A percentile compares a stretch with the other conserved stretches of the same genome.
phyloP scores from a whole-genome alignment of 805 yeast species.

The Lachancea cidri region DNA sequence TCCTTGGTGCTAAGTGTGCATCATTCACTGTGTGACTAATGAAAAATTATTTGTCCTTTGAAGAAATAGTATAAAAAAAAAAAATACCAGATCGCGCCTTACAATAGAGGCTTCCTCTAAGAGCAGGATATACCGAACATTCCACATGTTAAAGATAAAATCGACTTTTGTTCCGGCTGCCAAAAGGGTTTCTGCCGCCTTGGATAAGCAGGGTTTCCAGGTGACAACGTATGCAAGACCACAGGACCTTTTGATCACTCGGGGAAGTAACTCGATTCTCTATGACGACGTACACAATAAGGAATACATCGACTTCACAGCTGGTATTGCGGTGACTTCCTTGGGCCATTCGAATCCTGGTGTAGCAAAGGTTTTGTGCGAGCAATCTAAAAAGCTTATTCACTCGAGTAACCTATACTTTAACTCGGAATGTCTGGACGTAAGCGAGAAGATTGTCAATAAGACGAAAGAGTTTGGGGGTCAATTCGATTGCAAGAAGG shows the following conservation, averaged over 20 bases:
- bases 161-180: constrained; percentile 1
- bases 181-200: background rate
- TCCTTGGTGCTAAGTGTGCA: no score
- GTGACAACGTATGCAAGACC: constrained; percentile 83
- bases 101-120: background rate
- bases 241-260: constrained; percentile 58
- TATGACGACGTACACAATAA: constrained; percentile 72
- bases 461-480: constrained; percentile 71
- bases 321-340: constrained; percentile 97
- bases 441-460: constrained; percentile 65
- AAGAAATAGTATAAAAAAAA: background rate
- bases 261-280: constrained; percentile 75
- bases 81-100: background rate
- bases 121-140: constrained; percentile 1
- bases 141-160: constrained; percentile 5
- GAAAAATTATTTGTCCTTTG: background rate
- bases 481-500: constrained; percentile 73
- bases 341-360: constrained; percentile 82
- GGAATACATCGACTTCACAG: constrained; percentile 82
- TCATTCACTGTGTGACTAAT: background rate
- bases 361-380: constrained; percentile 61
- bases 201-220: constrained; percentile 30
- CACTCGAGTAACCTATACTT: constrained; percentile 86
- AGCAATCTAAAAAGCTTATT: constrained; percentile 67
- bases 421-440: constrained; percentile 77